These are phyloP conservation scores for Cyclotella baltica DNA, from an alignment of 108 stramenopile species.

Conservation along the genomic window DNA sequence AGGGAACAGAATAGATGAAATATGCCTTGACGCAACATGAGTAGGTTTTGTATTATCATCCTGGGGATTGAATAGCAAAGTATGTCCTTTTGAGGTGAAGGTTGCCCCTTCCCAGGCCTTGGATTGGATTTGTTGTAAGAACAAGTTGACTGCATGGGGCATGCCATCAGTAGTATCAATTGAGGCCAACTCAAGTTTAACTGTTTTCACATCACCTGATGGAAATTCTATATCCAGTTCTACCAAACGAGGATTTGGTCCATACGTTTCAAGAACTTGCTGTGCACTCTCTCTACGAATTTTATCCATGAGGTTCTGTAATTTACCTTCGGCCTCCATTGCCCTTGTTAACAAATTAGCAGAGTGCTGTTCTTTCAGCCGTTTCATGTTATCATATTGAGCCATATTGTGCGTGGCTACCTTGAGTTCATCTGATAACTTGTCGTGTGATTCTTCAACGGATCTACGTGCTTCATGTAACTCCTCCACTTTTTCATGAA, in stretches of 20 bases:
- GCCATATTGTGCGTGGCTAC: background rate
- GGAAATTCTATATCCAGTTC: constrained; percentile 48
- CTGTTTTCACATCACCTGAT: constrained; percentile 17
- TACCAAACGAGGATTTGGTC: constrained; percentile 65
- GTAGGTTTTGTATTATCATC: constrained; percentile 36
- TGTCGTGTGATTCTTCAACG: background rate
- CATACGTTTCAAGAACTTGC: constrained; percentile 35
- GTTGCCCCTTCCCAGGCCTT: constrained; percentile 75
- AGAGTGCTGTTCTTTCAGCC: constrained; percentile 14
- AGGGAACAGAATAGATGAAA: constrained; percentile 59
- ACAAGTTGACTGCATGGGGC: constrained; percentile 77
- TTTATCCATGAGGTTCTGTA: background rate
- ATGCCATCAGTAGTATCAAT: constrained; percentile 47
- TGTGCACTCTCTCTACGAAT: constrained; percentile 12
- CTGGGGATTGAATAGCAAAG: constrained; percentile 56
- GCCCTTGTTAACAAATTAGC: constrained; percentile 3
- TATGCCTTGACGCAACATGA: constrained; percentile 41
- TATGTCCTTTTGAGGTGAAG: constrained; percentile 73
- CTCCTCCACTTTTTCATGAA: constrained; percentile 1
- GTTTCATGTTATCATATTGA: background rate
- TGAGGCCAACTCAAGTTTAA: constrained; percentile 67
- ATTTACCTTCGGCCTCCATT: constrained; percentile 1
- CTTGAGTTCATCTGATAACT: background rate
- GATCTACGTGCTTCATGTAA: background rate
- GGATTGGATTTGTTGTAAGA: constrained; percentile 69